Percentiles rank a stretch among this genome's conserved stretches.
Evolutionary conservation across 345 rosid genomes (phyloP).

Genomic region (Lepidium sativum): DNA sequence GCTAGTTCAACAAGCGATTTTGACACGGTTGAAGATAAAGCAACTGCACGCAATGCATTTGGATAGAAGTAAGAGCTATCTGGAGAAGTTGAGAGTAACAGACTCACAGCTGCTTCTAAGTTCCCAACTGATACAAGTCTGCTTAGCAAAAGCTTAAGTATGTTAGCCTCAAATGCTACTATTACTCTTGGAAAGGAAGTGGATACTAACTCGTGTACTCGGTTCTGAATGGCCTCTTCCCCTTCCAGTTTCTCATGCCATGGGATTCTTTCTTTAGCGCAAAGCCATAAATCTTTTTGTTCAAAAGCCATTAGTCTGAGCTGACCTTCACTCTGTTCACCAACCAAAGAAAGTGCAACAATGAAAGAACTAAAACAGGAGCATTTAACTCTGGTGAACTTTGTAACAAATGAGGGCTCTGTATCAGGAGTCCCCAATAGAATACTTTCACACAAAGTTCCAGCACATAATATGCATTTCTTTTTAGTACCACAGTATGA

Average conservation of each 20-base stretch:
- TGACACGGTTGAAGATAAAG: slow-evolving; percentile 85
- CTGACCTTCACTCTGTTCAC: slow-evolving; percentile 48
- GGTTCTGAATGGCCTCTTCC: slow-evolving; percentile 79
- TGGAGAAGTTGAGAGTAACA: slow-evolving; percentile 78
- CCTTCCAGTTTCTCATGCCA: slow-evolving; percentile 92
- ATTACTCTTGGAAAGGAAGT: background rate
- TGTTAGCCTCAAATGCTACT: background rate
- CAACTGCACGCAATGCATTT: slow-evolving; percentile 83
- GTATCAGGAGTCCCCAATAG: no score
- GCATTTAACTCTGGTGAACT: no score
- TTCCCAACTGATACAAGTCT: slow-evolving; percentile 84
- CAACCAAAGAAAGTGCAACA: background rate
- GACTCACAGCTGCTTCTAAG: slow-evolving; percentile 85
- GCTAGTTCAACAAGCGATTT: slow-evolving; percentile 85
- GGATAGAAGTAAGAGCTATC: slow-evolving; percentile 79
- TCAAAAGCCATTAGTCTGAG: slow-evolving; percentile 64
- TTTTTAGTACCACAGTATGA: background rate
- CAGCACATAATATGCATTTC: background rate
- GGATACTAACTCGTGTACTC: slow-evolving; percentile 72
- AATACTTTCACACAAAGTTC: background rate
- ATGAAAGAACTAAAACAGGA: no score
- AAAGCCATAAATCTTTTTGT: slow-evolving; percentile 70
- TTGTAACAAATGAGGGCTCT: no score
- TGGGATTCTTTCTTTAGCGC: slow-evolving; percentile 65
- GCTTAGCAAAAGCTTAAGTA: slow-evolving; percentile 9